phyloP scores from a whole-genome alignment of 2,329 filamentous ascomycete species.

The Clathrospora elynae region DNA sequence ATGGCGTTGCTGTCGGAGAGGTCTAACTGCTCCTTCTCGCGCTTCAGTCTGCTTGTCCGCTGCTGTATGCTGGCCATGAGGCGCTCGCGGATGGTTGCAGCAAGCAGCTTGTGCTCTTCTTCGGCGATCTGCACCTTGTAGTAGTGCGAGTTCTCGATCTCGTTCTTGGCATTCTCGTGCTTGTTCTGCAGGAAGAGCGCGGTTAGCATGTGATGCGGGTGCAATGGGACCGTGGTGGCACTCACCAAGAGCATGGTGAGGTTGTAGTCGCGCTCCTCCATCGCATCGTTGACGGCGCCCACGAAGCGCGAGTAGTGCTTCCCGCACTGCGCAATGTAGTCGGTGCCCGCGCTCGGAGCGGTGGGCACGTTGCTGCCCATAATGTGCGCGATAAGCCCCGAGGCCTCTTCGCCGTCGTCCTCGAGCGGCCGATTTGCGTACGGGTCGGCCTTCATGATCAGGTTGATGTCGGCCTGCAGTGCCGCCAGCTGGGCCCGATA shows the following conservation, averaged over 20 bases:
- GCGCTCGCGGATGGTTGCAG: slow-evolving; percentile 64
- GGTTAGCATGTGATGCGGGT: slow-evolving; percentile 19
- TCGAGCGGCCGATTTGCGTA: slow-evolving; percentile 73
- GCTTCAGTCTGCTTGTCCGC: slow-evolving; percentile 62
- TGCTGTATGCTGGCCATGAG: slow-evolving; percentile 63
- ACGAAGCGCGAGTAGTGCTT: slow-evolving; percentile 85
- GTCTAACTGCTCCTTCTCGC: slow-evolving; percentile 70
- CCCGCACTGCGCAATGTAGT: slow-evolving; percentile 68
- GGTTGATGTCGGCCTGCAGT: slow-evolving; percentile 86
- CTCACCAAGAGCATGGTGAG: slow-evolving; percentile 80
- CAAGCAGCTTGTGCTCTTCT: slow-evolving; percentile 65
- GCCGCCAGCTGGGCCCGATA: slow-evolving; percentile 90
- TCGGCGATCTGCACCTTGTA: slow-evolving; percentile 66
- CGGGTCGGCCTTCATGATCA: slow-evolving; percentile 83
- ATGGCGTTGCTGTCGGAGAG: slow-evolving; percentile 69
- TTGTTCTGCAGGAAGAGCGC: slow-evolving; percentile 55
- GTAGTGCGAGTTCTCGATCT: slow-evolving; percentile 61
- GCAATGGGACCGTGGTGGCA: neutral
- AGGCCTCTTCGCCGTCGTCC: slow-evolving; percentile 68
- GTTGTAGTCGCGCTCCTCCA: slow-evolving; percentile 85
- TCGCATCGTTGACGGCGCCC: slow-evolving; percentile 81
- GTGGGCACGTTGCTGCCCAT: slow-evolving; percentile 50
- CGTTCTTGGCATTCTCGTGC: slow-evolving; percentile 60
- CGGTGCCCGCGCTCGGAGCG: slow-evolving; percentile 67
- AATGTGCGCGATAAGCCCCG: slow-evolving; percentile 59